Conservation (phyloP, 768 basidiomycete genomes). For the Punctularia strigosozonata region DNA sequence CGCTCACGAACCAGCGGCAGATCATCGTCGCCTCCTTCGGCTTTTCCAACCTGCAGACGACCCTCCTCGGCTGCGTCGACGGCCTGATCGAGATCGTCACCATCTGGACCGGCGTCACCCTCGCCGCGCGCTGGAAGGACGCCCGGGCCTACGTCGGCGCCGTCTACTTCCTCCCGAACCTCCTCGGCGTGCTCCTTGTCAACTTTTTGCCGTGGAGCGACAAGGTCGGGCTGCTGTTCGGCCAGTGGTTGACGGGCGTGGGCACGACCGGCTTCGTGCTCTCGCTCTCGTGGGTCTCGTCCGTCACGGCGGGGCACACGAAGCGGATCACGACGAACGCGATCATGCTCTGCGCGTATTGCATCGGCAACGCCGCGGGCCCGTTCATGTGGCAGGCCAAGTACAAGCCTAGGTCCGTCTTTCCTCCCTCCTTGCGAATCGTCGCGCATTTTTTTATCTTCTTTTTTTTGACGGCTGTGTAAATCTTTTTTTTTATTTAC, state of each 20-base stretch:
- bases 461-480: too few relatives aligned
- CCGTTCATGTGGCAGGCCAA: constrained; percentile 69
- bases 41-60: constrained; percentile 51
- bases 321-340: constrained; percentile 63
- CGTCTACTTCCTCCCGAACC: constrained; percentile 52
- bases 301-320: constrained; percentile 60
- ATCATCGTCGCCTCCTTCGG: constrained; percentile 61
- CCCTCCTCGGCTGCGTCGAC: constrained; percentile 55
- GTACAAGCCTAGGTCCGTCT: constrained; percentile 48
- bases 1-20: constrained; percentile 49
- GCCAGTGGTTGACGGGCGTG: constrained; percentile 43
- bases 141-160: constrained; percentile 51
- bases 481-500: too few relatives aligned
- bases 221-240: constrained; percentile 53
- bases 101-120: constrained; percentile 51
- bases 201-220: constrained; percentile 55
- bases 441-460: too few relatives aligned
- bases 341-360: constrained; percentile 63
- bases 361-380: constrained; percentile 52
- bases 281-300: constrained; percentile 51
- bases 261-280: constrained; percentile 50
- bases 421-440: background rate
- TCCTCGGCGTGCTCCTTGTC: constrained; percentile 50
- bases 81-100: constrained; percentile 58
- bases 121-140: constrained; percentile 46